Evolutionary conservation across 192 early-diverging fungal genomes (phyloP).

Genomic region (Umbelopsis isabellina): DNA sequence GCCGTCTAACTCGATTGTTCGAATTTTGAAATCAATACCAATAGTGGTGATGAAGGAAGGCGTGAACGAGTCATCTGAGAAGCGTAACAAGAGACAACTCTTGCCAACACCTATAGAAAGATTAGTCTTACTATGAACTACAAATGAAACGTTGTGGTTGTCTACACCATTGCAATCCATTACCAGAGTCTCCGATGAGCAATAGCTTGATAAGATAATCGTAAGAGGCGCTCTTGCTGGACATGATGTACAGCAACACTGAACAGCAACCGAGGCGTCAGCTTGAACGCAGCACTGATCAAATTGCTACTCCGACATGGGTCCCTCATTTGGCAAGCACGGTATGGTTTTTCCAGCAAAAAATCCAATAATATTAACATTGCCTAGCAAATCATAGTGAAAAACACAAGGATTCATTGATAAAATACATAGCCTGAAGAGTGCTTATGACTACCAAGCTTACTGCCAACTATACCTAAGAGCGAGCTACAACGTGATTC

Average conservation of each 20-base stretch:
- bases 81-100: constrained; percentile 91
- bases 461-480: no score
- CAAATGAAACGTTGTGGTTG: background rate
- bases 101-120: constrained; percentile 82
- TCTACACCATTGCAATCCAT: constrained; percentile 18
- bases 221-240: constrained; percentile 88
- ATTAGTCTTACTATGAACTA: background rate
- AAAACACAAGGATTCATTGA: no score
- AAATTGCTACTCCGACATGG: background rate
- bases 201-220: constrained; percentile 99
- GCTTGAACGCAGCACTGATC: background rate
- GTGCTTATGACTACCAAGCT: no score
- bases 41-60: constrained; percentile 99
- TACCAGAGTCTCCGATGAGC: constrained; percentile 97
- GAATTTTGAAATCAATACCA: constrained; percentile 98
- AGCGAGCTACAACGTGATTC: no score
- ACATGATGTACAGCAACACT: constrained; percentile 25
- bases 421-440: no score
- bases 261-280: constrained; percentile 19
- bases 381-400: no score
- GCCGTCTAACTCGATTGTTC: constrained; percentile 95
- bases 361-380: no score
- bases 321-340: constrained; percentile 6
- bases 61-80: constrained; percentile 97
- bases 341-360: background rate